Base-by-base conservation (phyloP, 2,329 filamentous ascomycete genomes). In the Xylariaceae sp. region DNA sequence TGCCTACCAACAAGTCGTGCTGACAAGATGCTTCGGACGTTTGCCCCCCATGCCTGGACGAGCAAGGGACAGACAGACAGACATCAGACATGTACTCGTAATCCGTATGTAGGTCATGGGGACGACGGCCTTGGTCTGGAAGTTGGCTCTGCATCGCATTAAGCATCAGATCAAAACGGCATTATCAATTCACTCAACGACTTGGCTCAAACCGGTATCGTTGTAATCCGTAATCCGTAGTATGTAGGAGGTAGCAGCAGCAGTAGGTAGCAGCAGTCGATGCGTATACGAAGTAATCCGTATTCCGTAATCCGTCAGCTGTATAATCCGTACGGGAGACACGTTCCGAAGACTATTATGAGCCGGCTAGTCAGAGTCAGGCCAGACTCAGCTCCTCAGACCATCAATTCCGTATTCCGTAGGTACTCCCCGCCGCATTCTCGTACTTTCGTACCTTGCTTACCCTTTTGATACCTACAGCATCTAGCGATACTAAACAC, bases 21-120 rank as follows among this genome's bases (percentile, higher is more conserved):
- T 64, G 60, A 64, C 62, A 61, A 64, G 63, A 51, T 54, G 60
- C 52, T 45, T 53, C 17, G 44, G 39, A 41, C 17, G 30, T 59
- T 55, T 30, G 23, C 23, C 23, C 56, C 57, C 61, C 50, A 56
- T 17, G 52, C 23, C 57, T 59, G 53, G 41, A n/a, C n/a, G 41
- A 45, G 41, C 41, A 45, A 45, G 41, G 41, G 41, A 45, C 41
- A n/a, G 41, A 62, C 41, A n/a, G 41, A 62, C 57, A 39, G 48
- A 50, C 23, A 30, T 30, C 23, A 30, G 23, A 30, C 23, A 30
- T 30, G 23, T 30, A 30, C 4, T 30, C 23, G 23, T 30, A 30
- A 30, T 30, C 23, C 23, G 37, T 15, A 60, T 52, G 30, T 35
- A 52, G 54, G 60, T 60, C 62, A 64, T 58, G 56, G 56, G 57